phyloP scores from a whole-genome alignment of 139 green algal species.

The Chlorella sorokiniana region DNA sequence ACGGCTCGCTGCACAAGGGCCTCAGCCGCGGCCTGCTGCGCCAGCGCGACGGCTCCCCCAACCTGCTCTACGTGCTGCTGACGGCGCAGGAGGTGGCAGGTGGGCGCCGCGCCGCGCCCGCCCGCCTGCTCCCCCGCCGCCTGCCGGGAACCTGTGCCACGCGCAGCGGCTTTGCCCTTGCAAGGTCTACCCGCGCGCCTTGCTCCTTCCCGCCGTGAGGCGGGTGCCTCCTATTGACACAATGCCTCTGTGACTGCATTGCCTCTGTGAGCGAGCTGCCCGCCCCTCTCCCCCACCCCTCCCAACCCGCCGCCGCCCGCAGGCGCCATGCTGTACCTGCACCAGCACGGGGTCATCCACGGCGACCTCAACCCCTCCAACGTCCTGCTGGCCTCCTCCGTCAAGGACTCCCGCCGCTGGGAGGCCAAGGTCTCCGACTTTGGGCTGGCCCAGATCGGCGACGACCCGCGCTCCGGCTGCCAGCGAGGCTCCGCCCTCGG shows the following conservation, averaged over 20 bases:
- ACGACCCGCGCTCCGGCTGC: not conserved
- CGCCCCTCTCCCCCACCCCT: not conserved
- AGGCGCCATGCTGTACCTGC: slow-evolving; percentile 45
- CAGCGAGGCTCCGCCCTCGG: not conserved
- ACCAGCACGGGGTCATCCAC: slow-evolving; percentile 47
- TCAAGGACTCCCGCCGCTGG: slow-evolving; percentile 29
- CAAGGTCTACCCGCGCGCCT: too few relatives aligned
- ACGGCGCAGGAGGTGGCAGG: slow-evolving; percentile 1
- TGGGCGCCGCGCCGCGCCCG: not conserved
- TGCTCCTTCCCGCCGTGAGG: too few relatives aligned
- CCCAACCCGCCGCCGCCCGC: slow-evolving; percentile 3
- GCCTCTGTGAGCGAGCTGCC: too few relatives aligned
- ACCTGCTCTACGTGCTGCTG: not conserved
- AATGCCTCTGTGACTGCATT: too few relatives aligned
- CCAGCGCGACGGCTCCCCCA: not conserved
- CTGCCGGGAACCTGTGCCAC: too few relatives aligned
- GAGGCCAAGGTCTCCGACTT: slow-evolving; percentile 4
- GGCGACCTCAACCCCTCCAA: slow-evolving; percentile 52
- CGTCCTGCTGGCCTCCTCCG: slow-evolving; percentile 30
- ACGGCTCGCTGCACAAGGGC: slow-evolving; percentile 47
- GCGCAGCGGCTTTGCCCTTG: too few relatives aligned
- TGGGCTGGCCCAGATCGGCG: not conserved
- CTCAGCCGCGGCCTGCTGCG: slow-evolving; percentile 36
- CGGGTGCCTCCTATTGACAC: too few relatives aligned
- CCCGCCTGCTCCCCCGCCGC: not conserved